A percentile compares a stretch with the other conserved stretches of the same genome.
phyloP scores from a whole-genome alignment of 2,329 filamentous ascomycete genomes.

The Bisporella sp. region DNA sequence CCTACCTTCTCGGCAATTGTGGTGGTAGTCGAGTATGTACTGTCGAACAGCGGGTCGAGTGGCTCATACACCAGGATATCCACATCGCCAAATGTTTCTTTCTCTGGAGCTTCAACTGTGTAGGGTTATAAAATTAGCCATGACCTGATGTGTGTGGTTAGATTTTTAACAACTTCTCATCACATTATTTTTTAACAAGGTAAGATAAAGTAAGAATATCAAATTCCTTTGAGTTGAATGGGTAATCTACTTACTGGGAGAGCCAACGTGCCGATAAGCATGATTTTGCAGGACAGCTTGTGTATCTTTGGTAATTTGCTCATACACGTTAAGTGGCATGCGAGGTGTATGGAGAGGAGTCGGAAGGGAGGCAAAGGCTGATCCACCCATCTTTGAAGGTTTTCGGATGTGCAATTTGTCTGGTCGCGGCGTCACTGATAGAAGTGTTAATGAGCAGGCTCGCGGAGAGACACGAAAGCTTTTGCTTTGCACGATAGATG shows the following conservation, averaged over 20 bases:
- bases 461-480: too few species aligned
- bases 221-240: too few species aligned
- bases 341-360: slow-evolving; percentile 55
- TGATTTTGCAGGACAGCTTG: slow-evolving; percentile 40
- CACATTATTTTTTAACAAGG: too few species aligned
- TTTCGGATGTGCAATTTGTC: too few species aligned
- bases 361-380: slow-evolving; percentile 42
- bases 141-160: neutral
- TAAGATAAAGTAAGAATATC: too few species aligned
- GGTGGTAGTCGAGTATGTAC: neutral
- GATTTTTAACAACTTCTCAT: too few species aligned
- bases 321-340: slow-evolving; percentile 54
- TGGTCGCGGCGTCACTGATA: too few species aligned
- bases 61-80: slow-evolving; percentile 55
- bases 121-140: neutral
- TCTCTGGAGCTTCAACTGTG: slow-evolving; percentile 63
- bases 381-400: slow-evolving; percentile 55
- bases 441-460: too few species aligned
- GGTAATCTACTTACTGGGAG: slow-evolving; percentile 13
- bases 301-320: slow-evolving; percentile 39
- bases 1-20: slow-evolving; percentile 27
- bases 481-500: too few species aligned
- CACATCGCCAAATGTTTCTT: slow-evolving; percentile 63
- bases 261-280: slow-evolving; percentile 44
- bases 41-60: slow-evolving; percentile 5